Evolutionary conservation across 2,329 filamentous ascomycete species (phyloP).

Genomic region (Huntiella abstrusa): DNA sequence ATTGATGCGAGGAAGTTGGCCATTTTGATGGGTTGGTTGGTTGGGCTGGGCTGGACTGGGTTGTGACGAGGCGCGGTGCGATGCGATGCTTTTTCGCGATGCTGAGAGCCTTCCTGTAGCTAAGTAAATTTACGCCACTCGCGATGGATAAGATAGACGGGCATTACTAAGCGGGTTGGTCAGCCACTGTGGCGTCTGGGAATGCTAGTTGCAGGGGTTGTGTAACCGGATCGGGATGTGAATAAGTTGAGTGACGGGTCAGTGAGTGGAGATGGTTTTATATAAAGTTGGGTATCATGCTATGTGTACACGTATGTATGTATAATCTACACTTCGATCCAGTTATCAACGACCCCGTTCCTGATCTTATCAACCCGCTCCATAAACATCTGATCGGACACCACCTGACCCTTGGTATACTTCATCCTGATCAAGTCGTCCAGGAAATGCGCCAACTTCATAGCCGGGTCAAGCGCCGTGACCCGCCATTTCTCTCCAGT

Average conservation of each 20-base stretch:
- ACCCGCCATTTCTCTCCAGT: conserved; percentile 16
- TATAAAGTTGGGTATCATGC: too few relatives aligned
- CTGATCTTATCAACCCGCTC: not conserved
- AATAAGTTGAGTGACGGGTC: too few relatives aligned
- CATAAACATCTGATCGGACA: conserved; percentile 12
- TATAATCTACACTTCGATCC: too few relatives aligned
- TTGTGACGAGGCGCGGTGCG: not conserved
- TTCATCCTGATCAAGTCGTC: conserved; percentile 13
- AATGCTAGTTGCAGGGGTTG: too few relatives aligned
- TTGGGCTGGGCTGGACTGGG: not conserved
- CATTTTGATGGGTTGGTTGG: conserved; percentile 32
- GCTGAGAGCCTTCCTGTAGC: not conserved
- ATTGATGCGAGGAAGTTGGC: conserved; percentile 98
- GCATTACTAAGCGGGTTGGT: not conserved
- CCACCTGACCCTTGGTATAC: conserved; percentile 10
- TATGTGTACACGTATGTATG: too few relatives aligned
- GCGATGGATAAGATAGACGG: conserved; percentile 1
- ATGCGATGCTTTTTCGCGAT: not conserved
- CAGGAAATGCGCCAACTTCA: conserved; percentile 11
- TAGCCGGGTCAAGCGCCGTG: conserved; percentile 3
- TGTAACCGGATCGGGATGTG: too few relatives aligned
- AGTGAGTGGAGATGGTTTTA: too few relatives aligned
- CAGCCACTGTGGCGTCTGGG: not conserved
- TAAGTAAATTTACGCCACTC: not conserved
- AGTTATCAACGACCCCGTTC: too few relatives aligned